These are phyloP conservation scores for Xerocomus minutiporus DNA, from an alignment of 1,284 basidiomycete genomes.

Conservation along the genomic window DNA sequence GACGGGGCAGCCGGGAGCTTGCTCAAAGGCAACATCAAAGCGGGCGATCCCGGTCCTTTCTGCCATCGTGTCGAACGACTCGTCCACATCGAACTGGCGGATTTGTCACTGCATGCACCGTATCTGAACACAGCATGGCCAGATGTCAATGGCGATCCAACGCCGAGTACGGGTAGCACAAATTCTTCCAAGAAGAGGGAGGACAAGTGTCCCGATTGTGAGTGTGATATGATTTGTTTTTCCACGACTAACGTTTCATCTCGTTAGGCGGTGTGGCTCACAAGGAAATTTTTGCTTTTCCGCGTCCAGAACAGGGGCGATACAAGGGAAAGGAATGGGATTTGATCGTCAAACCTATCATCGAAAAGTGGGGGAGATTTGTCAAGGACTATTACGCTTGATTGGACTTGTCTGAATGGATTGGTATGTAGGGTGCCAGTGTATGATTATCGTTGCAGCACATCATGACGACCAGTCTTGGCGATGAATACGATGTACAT, in stretches of 20 bases:
- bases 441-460: background rate
- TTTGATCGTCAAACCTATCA: slow-evolving; percentile 62
- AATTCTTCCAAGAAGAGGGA: slow-evolving; percentile 14
- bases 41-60: slow-evolving; percentile 49
- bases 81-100: slow-evolving; percentile 71
- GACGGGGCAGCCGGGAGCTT: slow-evolving; percentile 27
- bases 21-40: slow-evolving; percentile 44
- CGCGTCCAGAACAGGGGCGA: slow-evolving; percentile 44
- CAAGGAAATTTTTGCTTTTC: slow-evolving; percentile 73
- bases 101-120: slow-evolving; percentile 53
- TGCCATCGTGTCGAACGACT: slow-evolving; percentile 57
- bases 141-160: slow-evolving; percentile 13
- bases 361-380: slow-evolving; percentile 72
- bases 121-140: slow-evolving; percentile 55
- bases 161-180: background rate
- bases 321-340: slow-evolving; percentile 70
- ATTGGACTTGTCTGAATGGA: slow-evolving; percentile 2
- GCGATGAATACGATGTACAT: background rate
- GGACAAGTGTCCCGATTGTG: slow-evolving; percentile 35
- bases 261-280: slow-evolving; percentile 53
- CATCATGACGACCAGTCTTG: too few species aligned
- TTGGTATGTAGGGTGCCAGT: background rate
- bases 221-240: slow-evolving; percentile 1
- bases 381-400: slow-evolving; percentile 28
- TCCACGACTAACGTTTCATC: slow-evolving; percentile 2